Base-by-base conservation (phyloP, 2,329 filamentous ascomycete genomes). In the Fusarium luffae region DNA sequence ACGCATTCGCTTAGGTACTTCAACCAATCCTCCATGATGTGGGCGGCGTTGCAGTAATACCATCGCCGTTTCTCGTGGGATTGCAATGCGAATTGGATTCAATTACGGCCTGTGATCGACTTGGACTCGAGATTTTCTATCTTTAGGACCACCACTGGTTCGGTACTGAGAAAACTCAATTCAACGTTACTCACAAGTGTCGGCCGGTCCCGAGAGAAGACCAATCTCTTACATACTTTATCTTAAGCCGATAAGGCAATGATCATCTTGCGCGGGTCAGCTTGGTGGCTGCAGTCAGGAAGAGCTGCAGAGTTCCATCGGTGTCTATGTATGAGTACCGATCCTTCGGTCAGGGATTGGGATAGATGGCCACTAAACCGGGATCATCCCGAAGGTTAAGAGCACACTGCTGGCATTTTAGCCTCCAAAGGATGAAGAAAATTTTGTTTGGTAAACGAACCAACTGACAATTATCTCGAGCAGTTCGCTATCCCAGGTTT, bases 201-300 rank as follows among this genome's bases (percentile, higher is more conserved):
- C 72, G 70, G 72, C 63, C 72, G 69, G 57, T 74, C 70, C 72
- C 72, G 72, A 70, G 44, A 54, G 61, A 62, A 50, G 47, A 37
- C 63, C 54, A 63, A 70, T 68, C 59, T 57, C 54, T 40, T 56
- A 63, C 48, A 54, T 41, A 60, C 34, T 54, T 42, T 54, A 66
- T 48, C 60, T 40, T 37, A 47, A 66, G 54, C 63, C 54, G 67
- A 72, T 64, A 54, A 28, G 63, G 72, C 32, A 74, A 70, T 74
- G 72, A 73, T 74, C 70, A 49, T 48, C 70, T 52, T 37, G 47
- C 49, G 47, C 55, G 61, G 59, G 61, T 72, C 61, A 69, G 54
- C 61, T 63, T 52, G 64, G 68, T 54, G 60, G 60, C 42, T 68
- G 43, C 65, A 68, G 42, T 55, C 59, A 60, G 46, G 56, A 62